These are phyloP conservation scores for Suillus cothurnatus DNA, from an alignment of 768 basidiomycete genomes.

Conservation along the genomic window DNA sequence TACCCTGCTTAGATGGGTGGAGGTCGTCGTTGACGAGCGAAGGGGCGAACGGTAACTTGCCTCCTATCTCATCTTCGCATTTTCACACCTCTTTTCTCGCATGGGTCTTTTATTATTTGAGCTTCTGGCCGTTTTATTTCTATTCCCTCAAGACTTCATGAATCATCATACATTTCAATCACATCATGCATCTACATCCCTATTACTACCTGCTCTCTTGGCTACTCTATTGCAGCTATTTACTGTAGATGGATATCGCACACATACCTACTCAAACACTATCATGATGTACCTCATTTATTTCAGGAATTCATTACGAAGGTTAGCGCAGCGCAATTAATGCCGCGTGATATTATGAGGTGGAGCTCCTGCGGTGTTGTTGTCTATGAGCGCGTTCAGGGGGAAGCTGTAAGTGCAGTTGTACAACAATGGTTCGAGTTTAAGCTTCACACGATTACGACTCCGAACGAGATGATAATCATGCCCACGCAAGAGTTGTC, in stretches of 20 bases:
- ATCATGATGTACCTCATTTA: not conserved
- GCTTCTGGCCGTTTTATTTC: not conserved
- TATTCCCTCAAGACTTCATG: not conserved
- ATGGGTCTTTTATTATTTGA: not conserved
- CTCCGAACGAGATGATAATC: not conserved
- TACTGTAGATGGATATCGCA: not conserved
- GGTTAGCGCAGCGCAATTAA: not conserved
- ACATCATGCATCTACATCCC: constrained; percentile 1
- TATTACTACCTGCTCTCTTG: not conserved
- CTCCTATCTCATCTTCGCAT: not conserved
- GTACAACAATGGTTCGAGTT: too few relatives aligned
- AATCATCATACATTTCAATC: not conserved
- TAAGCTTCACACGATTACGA: not conserved
- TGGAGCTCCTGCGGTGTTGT: not conserved
- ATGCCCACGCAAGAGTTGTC: not conserved
- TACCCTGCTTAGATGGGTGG: constrained; percentile 66
- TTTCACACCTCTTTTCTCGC: not conserved
- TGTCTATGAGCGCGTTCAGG: not conserved
- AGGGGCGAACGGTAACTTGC: constrained; percentile 39
- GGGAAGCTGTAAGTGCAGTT: too few relatives aligned
- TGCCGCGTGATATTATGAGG: not conserved
- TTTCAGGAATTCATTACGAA: not conserved
- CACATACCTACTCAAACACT: not conserved
- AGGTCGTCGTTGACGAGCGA: constrained; percentile 67
- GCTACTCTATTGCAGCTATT: not conserved